These are phyloP conservation scores for Anastatica hierochuntica DNA, from an alignment of 345 rosid genomes.

Conservation along the genomic window DNA sequence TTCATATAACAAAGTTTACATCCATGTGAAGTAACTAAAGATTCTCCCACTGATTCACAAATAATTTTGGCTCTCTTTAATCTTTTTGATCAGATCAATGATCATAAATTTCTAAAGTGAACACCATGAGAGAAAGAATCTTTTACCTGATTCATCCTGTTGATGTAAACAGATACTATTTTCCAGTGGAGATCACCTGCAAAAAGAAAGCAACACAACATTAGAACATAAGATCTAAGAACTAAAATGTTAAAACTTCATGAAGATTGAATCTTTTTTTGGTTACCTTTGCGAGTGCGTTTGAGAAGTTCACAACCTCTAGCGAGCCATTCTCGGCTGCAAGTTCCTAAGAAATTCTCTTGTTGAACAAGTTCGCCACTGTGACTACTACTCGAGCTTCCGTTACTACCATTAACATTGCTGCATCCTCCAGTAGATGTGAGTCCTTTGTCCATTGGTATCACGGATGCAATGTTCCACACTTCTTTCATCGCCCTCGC, in stretches of 20 bases:
- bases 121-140: background rate
- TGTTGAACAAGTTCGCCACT: constrained; percentile 78
- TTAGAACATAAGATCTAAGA: background rate
- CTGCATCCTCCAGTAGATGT: constrained; percentile 41
- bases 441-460: constrained; percentile 77
- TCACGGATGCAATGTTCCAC: constrained; percentile 93
- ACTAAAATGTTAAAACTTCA: background rate
- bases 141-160: constrained; percentile 79
- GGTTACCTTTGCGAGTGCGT: constrained; percentile 89
- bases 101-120: constrained; percentile 15
- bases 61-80: constrained; percentile 25
- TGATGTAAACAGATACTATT: constrained; percentile 82
- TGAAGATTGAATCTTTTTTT: background rate
- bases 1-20: constrained; percentile 23
- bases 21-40: constrained; percentile 25
- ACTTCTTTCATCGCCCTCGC: constrained; percentile 92
- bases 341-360: constrained; percentile 81
- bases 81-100: constrained; percentile 26
- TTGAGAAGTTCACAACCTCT: constrained; percentile 96
- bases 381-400: constrained; percentile 36
- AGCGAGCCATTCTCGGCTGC: constrained; percentile 82
- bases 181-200: constrained; percentile 99
- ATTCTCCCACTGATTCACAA: constrained; percentile 27
- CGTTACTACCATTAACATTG: constrained; percentile 46
- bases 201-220: constrained; percentile 16